Conservation (phyloP, 1,284 basidiomycete genomes). For the Athelia sp. region DNA sequence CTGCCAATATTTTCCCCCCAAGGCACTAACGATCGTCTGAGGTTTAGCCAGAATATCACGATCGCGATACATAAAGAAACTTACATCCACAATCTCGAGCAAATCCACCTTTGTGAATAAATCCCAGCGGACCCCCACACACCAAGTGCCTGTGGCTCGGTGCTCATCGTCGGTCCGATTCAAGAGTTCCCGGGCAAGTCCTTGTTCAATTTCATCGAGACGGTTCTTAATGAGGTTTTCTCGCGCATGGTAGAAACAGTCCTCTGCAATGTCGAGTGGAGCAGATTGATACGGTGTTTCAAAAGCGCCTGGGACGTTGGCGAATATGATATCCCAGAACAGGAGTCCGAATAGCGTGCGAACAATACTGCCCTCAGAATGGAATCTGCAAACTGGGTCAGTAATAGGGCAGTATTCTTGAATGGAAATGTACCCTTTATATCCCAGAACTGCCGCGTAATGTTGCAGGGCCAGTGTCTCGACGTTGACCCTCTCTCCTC, state of each 20-base stretch:
- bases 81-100: conserved; percentile 74
- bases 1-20: conserved; percentile 61
- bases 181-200: conserved; percentile 58
- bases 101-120: conserved; percentile 69
- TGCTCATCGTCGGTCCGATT: conserved; percentile 63
- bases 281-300: conserved; percentile 91
- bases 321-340: conserved; percentile 93
- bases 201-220: conserved; percentile 57
- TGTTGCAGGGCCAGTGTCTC: conserved; percentile 83
- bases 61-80: conserved; percentile 17
- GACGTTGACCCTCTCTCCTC: conserved; percentile 72
- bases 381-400: conserved; percentile 50
- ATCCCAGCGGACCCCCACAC: conserved; percentile 89
- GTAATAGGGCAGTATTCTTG: conserved; percentile 3
- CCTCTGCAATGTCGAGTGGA: conserved; percentile 89
- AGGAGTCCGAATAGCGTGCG: conserved; percentile 86
- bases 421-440: conserved; percentile 62
- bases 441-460: conserved; percentile 76
- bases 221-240: conserved; percentile 65
- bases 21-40: conserved; percentile 56
- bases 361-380: conserved; percentile 89
- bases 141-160: conserved; percentile 69
- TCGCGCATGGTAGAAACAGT: conserved; percentile 82
- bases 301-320: conserved; percentile 83
- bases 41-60: conserved; percentile 11